These are phyloP conservation scores for Clonostachys sp. DNA, from an alignment of 2,329 filamentous ascomycete species.

Conservation along the genomic window DNA sequence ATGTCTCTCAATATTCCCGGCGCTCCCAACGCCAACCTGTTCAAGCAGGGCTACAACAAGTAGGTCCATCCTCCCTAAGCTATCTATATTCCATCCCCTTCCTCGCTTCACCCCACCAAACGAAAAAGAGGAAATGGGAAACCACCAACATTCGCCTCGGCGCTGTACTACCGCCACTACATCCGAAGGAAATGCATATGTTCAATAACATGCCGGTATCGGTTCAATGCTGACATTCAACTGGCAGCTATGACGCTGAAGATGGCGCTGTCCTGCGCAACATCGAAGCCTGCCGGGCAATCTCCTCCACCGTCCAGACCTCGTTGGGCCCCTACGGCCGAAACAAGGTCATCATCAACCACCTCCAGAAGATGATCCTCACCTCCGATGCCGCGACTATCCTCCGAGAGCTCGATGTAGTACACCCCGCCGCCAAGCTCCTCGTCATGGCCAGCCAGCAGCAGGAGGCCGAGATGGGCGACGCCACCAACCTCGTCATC, in stretches of 20 bases:
- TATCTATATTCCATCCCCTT: not conserved
- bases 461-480: slow-evolving; percentile 98
- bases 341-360: slow-evolving; percentile 99
- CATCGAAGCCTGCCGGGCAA: slow-evolving; percentile 96
- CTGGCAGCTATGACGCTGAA: slow-evolving; percentile 87
- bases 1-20: slow-evolving; percentile 98
- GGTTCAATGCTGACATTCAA: too few species aligned
- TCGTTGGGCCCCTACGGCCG: slow-evolving; percentile 95
- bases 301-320: slow-evolving; percentile 93
- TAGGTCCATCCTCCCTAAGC: slow-evolving; percentile 40
- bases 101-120: slow-evolving; percentile 8
- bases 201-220: too few species aligned
- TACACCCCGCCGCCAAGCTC: slow-evolving; percentile 95
- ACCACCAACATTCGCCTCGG: too few species aligned
- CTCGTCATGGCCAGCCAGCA: slow-evolving; percentile 98
- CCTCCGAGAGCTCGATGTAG: slow-evolving; percentile 93
- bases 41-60: slow-evolving; percentile 97
- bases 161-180: too few species aligned
- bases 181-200: too few species aligned
- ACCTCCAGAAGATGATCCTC: slow-evolving; percentile 98
- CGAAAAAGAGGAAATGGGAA: too few species aligned
- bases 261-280: slow-evolving; percentile 98
- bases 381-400: slow-evolving; percentile 98
- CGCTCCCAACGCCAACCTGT: slow-evolving; percentile 87
- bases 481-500: slow-evolving; percentile 97